Percentiles rank a stretch among this genome's conserved stretches.
Evolutionary conservation across 495 filamentous ascomycete genomes (phyloP).

Genomic region (Xanthoparmelia taractica): DNA sequence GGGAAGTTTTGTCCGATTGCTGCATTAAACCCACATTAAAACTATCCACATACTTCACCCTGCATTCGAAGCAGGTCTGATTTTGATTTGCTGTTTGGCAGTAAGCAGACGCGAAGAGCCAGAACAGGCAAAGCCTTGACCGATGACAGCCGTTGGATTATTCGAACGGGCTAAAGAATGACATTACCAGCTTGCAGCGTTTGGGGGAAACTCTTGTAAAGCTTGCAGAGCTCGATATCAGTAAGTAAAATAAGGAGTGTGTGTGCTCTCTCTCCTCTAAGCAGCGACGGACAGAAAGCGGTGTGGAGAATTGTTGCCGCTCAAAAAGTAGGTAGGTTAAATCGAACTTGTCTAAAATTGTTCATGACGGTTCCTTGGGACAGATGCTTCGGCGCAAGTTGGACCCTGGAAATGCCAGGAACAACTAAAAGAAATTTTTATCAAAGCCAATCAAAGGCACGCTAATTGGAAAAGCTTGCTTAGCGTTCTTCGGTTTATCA

Average conservation of each 20-base stretch:
- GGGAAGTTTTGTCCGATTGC: background rate
- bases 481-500: background rate
- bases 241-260: background rate
- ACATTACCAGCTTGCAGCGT: background rate
- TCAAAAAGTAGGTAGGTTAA: background rate
- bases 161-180: background rate
- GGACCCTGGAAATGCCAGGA: background rate
- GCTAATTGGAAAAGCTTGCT: background rate
- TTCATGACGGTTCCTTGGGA: background rate
- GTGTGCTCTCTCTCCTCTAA: background rate
- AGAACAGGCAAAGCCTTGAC: background rate
- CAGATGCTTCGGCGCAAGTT: background rate
- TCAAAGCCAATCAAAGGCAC: background rate
- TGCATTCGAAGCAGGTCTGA: background rate
- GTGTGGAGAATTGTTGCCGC: background rate
- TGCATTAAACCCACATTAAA: conserved; percentile 1
- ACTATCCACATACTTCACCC: conserved; percentile 7
- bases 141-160: background rate
- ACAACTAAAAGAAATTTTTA: background rate
- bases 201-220: background rate
- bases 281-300: background rate
- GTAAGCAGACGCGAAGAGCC: too few species aligned
- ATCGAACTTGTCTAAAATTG: background rate
- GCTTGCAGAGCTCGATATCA: background rate
- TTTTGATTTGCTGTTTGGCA: background rate